These are phyloP conservation scores for Saccharomycopsis crataegensis DNA, from an alignment of 1,139 yeast genomes.

Conservation along the genomic window DNA sequence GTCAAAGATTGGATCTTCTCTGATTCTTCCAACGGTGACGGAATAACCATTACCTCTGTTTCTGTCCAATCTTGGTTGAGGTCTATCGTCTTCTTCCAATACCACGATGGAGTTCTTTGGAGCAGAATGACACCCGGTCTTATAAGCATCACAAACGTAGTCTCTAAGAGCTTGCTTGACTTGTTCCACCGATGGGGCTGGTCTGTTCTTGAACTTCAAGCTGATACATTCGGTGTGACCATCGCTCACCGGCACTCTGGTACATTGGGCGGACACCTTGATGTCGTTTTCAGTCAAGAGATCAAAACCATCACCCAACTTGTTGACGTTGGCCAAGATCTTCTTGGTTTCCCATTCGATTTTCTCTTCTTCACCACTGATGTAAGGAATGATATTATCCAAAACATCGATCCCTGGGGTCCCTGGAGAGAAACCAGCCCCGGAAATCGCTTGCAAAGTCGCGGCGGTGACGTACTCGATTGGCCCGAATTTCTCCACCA, in stretches of 20 bases:
- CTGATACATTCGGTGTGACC: conserved; percentile 98
- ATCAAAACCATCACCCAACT: conserved; percentile 45
- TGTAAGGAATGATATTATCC: conserved; percentile 91
- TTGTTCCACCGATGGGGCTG: conserved; percentile 78
- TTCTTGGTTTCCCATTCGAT: conserved; percentile 98
- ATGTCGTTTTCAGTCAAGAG: conserved; percentile 63
- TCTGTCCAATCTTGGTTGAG: conserved; percentile 97
- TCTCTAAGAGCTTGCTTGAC: conserved; percentile 63
- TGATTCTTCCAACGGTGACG: conserved; percentile 89
- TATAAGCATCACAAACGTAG: conserved; percentile 78
- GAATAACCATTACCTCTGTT: conserved; percentile 93
- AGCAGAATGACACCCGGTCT: conserved; percentile 79
- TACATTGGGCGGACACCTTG: conserved; percentile 92
- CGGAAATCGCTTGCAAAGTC: conserved; percentile 94
- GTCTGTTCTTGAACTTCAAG: conserved; percentile 70
- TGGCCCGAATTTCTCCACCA: conserved; percentile 84
- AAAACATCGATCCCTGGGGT: conserved; percentile 90
- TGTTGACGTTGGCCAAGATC: conserved; percentile 63
- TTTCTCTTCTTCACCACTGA: conserved; percentile 96
- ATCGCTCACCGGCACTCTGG: conserved; percentile 93
- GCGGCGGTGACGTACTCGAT: conserved; percentile 81
- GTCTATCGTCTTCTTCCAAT: conserved; percentile 85
- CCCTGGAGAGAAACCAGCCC: conserved; percentile 98
- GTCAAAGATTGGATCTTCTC: conserved; percentile 90
- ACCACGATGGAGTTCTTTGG: conserved; percentile 91